Evolutionary conservation across 140 eudicot genomes (phyloP).

Genomic region (Oenanthe javanica): DNA sequence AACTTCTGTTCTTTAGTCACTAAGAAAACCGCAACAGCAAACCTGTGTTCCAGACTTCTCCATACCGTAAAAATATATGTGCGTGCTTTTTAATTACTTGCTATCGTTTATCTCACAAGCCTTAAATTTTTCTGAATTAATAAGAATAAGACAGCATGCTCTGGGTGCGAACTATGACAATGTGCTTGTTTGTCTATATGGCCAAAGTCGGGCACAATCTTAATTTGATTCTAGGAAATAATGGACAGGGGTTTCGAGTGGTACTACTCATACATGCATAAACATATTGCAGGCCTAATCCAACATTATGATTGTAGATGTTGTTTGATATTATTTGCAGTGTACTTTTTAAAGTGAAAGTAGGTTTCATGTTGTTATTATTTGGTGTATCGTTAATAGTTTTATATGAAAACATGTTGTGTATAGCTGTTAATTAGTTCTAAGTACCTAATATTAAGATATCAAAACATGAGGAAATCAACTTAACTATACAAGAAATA

Average conservation of each 20-base stretch:
- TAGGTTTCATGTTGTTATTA: background rate
- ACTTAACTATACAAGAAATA: background rate
- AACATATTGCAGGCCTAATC: background rate
- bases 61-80: no score
- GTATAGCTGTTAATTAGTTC: background rate
- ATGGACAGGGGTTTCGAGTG: background rate
- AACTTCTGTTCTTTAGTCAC: no score
- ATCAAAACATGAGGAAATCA: background rate
- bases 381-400: background rate
- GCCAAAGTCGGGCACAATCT: no score
- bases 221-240: background rate
- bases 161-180: background rate
- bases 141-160: background rate
- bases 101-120: background rate
- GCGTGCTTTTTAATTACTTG: background rate
- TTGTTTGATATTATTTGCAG: background rate
- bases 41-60: no score
- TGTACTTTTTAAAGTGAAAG: background rate
- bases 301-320: background rate
- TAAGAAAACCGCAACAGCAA: no score
- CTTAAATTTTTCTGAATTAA: background rate
- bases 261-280: background rate
- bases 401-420: background rate
- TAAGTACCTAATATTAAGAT: background rate
- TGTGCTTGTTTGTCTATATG: no score